Percentiles rank a stretch among this genome's conserved stretches.
These are phyloP conservation scores for Effrenium voratum DNA, from an alignment of 73 alveolate species.

Conservation along the genomic window DNA sequence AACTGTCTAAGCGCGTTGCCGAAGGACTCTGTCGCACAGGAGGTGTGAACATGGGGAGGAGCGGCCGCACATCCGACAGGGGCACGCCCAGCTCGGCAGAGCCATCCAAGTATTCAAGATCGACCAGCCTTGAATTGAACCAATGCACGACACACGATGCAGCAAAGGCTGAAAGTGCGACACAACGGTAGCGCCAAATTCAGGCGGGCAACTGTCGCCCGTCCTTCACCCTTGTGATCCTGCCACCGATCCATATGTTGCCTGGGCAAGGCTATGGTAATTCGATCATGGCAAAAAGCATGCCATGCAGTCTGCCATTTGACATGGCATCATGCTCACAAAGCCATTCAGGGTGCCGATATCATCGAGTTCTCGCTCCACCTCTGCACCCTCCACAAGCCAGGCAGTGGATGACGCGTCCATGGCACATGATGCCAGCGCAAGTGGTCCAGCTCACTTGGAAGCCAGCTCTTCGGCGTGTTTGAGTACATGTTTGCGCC, in stretches of 20 bases:
- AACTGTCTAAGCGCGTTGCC: not conserved
- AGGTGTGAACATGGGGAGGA: slow-evolving; percentile 61
- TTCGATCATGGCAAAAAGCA: not conserved
- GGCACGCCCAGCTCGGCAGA: slow-evolving; percentile 73
- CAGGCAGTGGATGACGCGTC: slow-evolving; percentile 36
- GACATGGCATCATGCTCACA: too few relatives aligned
- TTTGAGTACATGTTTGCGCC: too few relatives aligned
- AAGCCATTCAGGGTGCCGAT: not conserved
- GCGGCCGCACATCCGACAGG: slow-evolving; percentile 55
- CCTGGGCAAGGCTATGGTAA: not conserved
- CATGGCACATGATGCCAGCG: too few relatives aligned
- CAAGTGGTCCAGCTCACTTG: too few relatives aligned
- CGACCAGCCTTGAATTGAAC: slow-evolving; percentile 25
- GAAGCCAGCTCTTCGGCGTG: too few relatives aligned
- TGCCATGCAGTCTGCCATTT: not conserved
- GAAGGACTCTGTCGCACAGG: slow-evolving; percentile 1
- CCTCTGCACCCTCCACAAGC: slow-evolving; percentile 87
- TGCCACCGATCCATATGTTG: slow-evolving; percentile 80
- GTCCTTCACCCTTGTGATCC: not conserved
- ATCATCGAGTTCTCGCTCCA: slow-evolving; percentile 82
- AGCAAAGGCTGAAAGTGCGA: too few relatives aligned
- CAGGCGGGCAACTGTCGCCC: slow-evolving; percentile 3
- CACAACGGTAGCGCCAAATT: not conserved
- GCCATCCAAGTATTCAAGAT: slow-evolving; percentile 51
- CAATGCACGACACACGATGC: too few relatives aligned